A percentile compares a stretch with the other conserved stretches of the same genome.
These are phyloP conservation scores for Yarrowia sp. DNA, from an alignment of 805 yeast genomes.

Conservation along the genomic window DNA sequence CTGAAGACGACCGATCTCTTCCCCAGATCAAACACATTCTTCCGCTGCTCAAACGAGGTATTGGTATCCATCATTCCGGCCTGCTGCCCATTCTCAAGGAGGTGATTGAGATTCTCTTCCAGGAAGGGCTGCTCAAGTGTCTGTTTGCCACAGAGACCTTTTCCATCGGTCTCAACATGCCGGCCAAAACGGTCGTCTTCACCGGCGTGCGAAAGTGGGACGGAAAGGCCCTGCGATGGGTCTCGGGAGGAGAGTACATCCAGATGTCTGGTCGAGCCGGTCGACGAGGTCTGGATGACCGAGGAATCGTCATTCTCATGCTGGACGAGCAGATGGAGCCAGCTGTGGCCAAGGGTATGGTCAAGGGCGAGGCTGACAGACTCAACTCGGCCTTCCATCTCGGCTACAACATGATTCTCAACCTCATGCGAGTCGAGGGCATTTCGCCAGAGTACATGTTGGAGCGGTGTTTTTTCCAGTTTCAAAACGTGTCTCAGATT, in stretches of 20 bases:
- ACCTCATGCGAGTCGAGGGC: constrained; percentile 95
- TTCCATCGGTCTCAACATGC: constrained; percentile 98
- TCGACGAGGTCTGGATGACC: constrained; percentile 97
- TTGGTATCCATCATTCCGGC: constrained; percentile 98
- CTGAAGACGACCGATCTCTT: constrained; percentile 85
- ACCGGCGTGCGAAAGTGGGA: constrained; percentile 98
- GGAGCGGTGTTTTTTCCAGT: constrained; percentile 90
- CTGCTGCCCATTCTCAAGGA: constrained; percentile 88
- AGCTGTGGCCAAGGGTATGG: constrained; percentile 98
- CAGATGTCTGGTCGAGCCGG: constrained; percentile 99
- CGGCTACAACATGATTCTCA: constrained; percentile 93
- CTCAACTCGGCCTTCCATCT: constrained; percentile 96
- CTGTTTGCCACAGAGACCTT: constrained; percentile 97
- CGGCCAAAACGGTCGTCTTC: constrained; percentile 97
- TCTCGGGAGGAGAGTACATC: constrained; percentile 98
- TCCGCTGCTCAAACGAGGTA: constrained; percentile 88
- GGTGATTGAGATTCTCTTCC: constrained; percentile 92
- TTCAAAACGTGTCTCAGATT: constrained; percentile 87
- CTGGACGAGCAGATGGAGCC: constrained; percentile 99
- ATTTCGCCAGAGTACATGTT: constrained; percentile 97
- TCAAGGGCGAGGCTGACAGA: constrained; percentile 97
- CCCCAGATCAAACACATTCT: constrained; percentile 92
- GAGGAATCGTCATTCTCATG: constrained; percentile 99
- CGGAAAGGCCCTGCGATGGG: constrained; percentile 97
- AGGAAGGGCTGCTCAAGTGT: constrained; percentile 92